phyloP scores from a whole-genome alignment of 176 grass and related monocot species.

The Triticum monococcum region DNA sequence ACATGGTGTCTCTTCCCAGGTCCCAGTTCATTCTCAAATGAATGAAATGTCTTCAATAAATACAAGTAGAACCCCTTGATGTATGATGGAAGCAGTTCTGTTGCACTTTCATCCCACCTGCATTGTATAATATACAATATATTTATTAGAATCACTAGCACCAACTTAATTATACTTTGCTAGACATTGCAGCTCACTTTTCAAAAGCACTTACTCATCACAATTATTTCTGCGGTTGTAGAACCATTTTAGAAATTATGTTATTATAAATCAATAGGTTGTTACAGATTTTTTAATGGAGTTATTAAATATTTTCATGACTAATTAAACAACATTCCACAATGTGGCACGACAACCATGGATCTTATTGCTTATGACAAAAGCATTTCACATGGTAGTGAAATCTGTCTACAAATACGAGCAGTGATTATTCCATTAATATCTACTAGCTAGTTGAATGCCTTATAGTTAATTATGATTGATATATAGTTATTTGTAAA shows the following conservation, averaged over 20 bases:
- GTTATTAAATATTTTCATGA: background rate
- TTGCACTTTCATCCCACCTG: constrained; percentile 34
- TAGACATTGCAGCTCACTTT: background rate
- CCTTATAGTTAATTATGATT: background rate
- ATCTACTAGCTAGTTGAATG: background rate
- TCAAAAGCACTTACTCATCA: background rate
- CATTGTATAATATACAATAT: background rate
- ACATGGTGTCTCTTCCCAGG: constrained; percentile 21
- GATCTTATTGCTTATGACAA: background rate
- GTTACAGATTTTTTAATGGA: background rate
- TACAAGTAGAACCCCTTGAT: constrained; percentile 29
- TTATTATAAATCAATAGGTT: background rate
- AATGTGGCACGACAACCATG: background rate
- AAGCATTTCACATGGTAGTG: background rate
- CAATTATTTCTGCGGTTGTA: background rate
- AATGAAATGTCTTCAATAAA: constrained; percentile 34
- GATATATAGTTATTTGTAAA: background rate
- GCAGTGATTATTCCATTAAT: background rate
- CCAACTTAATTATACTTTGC: background rate
- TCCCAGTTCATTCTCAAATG: constrained; percentile 34
- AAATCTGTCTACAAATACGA: background rate
- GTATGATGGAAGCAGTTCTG: constrained; percentile 31
- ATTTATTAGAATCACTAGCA: background rate
- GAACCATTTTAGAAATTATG: background rate
- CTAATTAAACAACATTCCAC: background rate